phyloP scores from a whole-genome alignment of 352 stramenopile species.

The Blastocystis sp. region DNA sequence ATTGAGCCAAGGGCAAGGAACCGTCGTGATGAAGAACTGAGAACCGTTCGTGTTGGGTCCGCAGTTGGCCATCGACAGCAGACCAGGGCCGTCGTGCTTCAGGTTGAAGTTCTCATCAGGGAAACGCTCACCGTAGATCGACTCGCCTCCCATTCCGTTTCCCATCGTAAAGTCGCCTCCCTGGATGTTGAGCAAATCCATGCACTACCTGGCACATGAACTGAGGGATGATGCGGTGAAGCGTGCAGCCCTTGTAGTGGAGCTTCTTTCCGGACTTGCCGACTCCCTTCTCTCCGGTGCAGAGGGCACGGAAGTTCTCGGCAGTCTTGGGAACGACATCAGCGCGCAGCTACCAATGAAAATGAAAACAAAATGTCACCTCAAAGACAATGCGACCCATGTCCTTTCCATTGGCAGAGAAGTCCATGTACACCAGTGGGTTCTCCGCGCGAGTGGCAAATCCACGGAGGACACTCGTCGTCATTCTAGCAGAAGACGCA shows the following conservation, averaged over 20 bases:
- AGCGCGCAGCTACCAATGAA: conserved; percentile 68
- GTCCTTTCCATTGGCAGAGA: conserved; percentile 79
- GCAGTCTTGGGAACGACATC: conserved; percentile 88
- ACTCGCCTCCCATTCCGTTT: conserved; percentile 82
- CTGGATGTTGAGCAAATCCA: conserved; percentile 64
- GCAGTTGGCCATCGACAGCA: conserved; percentile 76
- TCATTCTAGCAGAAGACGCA: not conserved
- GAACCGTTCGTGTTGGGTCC: conserved; percentile 67
- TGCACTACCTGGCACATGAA: conserved; percentile 74
- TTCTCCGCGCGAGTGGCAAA: conserved; percentile 63
- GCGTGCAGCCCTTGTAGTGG: conserved; percentile 85
- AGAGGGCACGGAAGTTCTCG: conserved; percentile 94
- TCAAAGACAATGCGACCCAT: conserved; percentile 88
- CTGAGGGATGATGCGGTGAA: conserved; percentile 90
- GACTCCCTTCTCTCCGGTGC: conserved; percentile 87
- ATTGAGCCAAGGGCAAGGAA: conserved; percentile 86
- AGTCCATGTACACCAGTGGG: conserved; percentile 91
- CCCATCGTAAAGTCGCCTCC: conserved; percentile 83
- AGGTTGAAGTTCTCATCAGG: conserved; percentile 78
- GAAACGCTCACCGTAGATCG: conserved; percentile 81
- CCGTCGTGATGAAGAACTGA: conserved; percentile 81
- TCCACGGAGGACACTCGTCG: not conserved
- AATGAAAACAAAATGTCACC: not conserved
- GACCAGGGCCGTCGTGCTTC: conserved; percentile 69
- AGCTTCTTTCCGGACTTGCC: conserved; percentile 80